Evolutionary conservation across 148 eudicot genomes (phyloP).

Genomic region (Mesembryanthemum crystallinum): DNA sequence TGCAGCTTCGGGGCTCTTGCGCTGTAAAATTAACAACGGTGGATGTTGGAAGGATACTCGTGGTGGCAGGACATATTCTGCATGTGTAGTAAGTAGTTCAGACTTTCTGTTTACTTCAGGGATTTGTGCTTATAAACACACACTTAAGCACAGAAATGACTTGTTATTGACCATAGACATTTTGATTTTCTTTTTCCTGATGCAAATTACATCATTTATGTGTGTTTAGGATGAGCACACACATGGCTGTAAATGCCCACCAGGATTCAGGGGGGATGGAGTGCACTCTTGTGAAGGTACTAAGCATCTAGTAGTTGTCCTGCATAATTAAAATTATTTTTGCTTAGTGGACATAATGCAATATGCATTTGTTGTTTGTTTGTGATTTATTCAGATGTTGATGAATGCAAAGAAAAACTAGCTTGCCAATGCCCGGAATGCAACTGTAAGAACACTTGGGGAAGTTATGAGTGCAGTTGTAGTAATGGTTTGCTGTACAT

Average conservation of each 20-base stretch:
- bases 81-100: conserved; percentile 62
- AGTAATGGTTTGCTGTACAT: conserved; percentile 57
- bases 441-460: conserved; percentile 95
- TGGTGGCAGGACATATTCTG: conserved; percentile 76
- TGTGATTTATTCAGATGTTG: conserved; percentile 48
- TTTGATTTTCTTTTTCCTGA: background rate
- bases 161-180: background rate
- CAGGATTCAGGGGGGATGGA: conserved; percentile 87
- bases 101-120: conserved; percentile 1
- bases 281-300: conserved; percentile 68
- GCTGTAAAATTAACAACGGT: conserved; percentile 77
- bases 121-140: background rate
- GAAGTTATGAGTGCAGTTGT: conserved; percentile 79
- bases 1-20: conserved; percentile 70
- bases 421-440: conserved; percentile 88
- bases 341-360: background rate
- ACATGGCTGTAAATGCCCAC: conserved; percentile 79
- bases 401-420: conserved; percentile 76
- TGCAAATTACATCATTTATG: background rate
- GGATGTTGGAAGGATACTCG: conserved; percentile 85
- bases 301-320: background rate
- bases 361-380: background rate
- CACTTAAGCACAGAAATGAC: background rate
- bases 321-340: background rate
- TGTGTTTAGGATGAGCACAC: conserved; percentile 57